Percentiles rank a stretch among this genome's conserved stretches.
phyloP scores from a whole-genome alignment of 2,329 filamentous ascomycete genomes.

The Neoarthrinium moseri region DNA sequence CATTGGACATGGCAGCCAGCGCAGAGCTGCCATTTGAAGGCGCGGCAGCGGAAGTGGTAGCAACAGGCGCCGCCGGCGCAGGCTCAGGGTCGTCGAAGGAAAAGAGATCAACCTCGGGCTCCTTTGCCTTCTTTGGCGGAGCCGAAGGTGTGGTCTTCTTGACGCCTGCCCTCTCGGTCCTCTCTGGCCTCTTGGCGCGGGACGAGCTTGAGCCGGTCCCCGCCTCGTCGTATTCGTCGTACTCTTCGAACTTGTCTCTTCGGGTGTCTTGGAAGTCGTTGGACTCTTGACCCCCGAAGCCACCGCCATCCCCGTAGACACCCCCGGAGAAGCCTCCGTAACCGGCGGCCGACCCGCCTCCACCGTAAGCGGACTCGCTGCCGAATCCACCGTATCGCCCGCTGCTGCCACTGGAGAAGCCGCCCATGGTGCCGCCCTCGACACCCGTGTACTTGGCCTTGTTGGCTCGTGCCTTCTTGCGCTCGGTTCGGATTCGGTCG shows the following conservation, averaged over 20 bases:
- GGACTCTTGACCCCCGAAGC: conserved; percentile 73
- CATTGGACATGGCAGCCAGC: conserved; percentile 49
- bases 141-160: conserved; percentile 54
- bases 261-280: conserved; percentile 69
- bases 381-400: conserved; percentile 86
- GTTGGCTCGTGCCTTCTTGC: conserved; percentile 87
- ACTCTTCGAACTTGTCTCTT: conserved; percentile 84
- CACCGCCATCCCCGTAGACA: conserved; percentile 94
- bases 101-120: conserved; percentile 88
- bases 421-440: conserved; percentile 71
- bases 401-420: conserved; percentile 48
- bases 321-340: conserved; percentile 65
- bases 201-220: conserved; percentile 50
- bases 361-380: conserved; percentile 75
- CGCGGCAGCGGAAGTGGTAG: conserved; percentile 35
- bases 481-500: conserved; percentile 76
- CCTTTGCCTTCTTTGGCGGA: conserved; percentile 72
- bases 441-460: conserved; percentile 95
- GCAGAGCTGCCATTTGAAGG: conserved; percentile 45
- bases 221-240: conserved; percentile 91
- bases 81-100: conserved; percentile 79
- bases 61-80: conserved; percentile 43
- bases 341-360: conserved; percentile 45
- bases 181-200: conserved; percentile 50
- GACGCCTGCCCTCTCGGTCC: conserved; percentile 38